A percentile compares a stretch with the other conserved stretches of the same genome.
Evolutionary conservation across 2,329 filamentous ascomycete genomes (phyloP).

Genomic region (Penicillium crustosum): DNA sequence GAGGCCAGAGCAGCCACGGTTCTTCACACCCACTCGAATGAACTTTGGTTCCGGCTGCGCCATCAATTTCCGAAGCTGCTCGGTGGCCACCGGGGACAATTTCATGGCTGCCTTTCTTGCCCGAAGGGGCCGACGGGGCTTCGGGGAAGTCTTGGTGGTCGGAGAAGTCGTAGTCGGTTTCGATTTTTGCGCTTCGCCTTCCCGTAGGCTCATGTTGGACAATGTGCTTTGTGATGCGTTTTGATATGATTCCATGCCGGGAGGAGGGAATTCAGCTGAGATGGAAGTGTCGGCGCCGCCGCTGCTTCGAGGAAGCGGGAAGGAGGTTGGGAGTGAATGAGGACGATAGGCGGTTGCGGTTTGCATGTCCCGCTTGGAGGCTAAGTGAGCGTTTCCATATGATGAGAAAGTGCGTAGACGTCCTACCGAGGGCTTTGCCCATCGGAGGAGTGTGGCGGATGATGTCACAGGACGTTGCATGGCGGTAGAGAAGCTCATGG

Average conservation of each 20-base stretch:
- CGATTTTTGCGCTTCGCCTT: conserved; percentile 67
- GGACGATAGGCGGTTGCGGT: conserved; percentile 66
- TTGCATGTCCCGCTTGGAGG: conserved; percentile 62
- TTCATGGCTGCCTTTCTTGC: conserved; percentile 90
- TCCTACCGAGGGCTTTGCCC: conserved; percentile 39
- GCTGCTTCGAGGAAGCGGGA: conserved; percentile 58
- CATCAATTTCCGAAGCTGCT: conserved; percentile 73
- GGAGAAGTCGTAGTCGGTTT: conserved; percentile 48
- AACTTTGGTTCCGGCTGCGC: conserved; percentile 86
- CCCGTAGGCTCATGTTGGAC: conserved; percentile 52
- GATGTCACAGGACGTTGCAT: conserved; percentile 48
- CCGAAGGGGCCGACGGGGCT: conserved; percentile 67
- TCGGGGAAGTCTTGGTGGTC: conserved; percentile 45
- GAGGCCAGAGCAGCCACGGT: conserved; percentile 88
- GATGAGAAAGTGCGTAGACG: conserved; percentile 51
- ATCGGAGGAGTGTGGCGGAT: conserved; percentile 45
- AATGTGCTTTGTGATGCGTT: conserved; percentile 36
- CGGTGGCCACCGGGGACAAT: conserved; percentile 75
- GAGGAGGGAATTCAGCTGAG: conserved; percentile 51
- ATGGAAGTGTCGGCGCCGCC: conserved; percentile 63
- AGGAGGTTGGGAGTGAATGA: conserved; percentile 56
- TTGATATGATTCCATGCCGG: conserved; percentile 51
- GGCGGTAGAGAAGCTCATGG: conserved; percentile 43
- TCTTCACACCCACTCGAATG: conserved; percentile 91
- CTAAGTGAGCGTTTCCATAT: conserved; percentile 42